Conservation (phyloP, 1,284 basidiomycete species). For the Apiotrichum porosum region DNA sequence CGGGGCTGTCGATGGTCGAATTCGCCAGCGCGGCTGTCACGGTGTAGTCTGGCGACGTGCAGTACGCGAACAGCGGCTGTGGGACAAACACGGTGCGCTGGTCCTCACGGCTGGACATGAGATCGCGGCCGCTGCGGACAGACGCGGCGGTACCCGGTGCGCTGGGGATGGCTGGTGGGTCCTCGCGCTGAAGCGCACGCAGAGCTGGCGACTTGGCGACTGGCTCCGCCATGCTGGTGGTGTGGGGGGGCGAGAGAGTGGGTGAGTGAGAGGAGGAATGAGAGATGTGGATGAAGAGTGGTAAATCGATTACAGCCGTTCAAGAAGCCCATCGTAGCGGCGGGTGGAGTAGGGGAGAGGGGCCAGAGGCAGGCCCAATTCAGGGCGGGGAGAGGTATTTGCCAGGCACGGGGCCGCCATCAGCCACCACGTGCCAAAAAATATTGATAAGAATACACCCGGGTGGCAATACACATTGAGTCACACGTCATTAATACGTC, state of each 20-base stretch:
- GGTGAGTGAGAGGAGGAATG: not conserved
- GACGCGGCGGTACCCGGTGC: no score
- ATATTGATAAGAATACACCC: no score
- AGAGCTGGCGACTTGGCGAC: conserved; percentile 9
- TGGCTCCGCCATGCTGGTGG: not conserved
- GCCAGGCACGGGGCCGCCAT: no score
- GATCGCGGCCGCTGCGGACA: conserved; percentile 11
- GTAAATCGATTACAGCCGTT: no score
- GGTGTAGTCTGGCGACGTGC: conserved; percentile 14
- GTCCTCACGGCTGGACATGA: conserved; percentile 10
- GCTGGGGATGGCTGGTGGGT: conserved; percentile 4
- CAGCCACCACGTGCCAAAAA: no score
- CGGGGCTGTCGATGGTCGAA: conserved; percentile 17
- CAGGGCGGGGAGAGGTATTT: no score
- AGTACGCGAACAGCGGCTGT: conserved; percentile 13
- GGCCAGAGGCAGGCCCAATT: no score
- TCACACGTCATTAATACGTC: no score
- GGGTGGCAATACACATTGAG: no score
- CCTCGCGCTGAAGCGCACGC: conserved; percentile 9
- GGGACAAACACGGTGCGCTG: conserved; percentile 13
- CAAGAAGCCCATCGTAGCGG: no score
- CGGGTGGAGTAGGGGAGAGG: no score
- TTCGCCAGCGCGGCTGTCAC: conserved; percentile 17
- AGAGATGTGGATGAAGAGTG: no score
- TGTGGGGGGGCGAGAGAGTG: not conserved